Evolutionary conservation across 108 stramenopile species (phyloP), one percentile per base, ranked within the genome.

Genomic region (Nitzschia putrida): DNA sequence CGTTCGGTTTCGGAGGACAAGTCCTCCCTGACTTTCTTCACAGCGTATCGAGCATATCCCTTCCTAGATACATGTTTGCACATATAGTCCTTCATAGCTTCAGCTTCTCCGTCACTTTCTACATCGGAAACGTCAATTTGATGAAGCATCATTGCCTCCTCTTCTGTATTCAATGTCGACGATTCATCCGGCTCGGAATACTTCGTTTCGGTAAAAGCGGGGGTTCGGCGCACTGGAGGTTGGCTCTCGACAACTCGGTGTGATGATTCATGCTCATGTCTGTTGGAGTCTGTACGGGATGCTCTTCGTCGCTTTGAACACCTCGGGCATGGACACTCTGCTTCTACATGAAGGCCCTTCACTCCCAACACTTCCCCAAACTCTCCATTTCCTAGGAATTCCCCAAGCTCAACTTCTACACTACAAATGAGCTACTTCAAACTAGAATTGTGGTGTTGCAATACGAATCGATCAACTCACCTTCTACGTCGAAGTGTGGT

Each of bases 21-120:
- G 59, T 56, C 80, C 65, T 21, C 59, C 11, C 44, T 53, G 47
- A 81, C 50, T 39, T 69, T 72, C 47, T 86, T 86, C 3, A 86
- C 49, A 13, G 85, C 85, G 68, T 86, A 85, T 18, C 84, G 57
- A 20, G 82, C 71, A 39, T 60, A 61, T 20, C 85, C 80, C 23
- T 74, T 54, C 14, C 85, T 79, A 24, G 76, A 44, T 59, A 81
- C 72, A 65, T 86, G 82, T 39, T 76, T 76, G 39, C 78, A 75
- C 85, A 86, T 83, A 43, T 83, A 83, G 1, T 73, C 82, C 57
- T 77, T 63, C 24, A 66, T 53, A 23, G 56, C 64, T 16, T 64
- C 61, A 16, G 18, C 64, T 61, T 85, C 81, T 7, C 63, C 67
- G 16, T 57, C 77, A 14, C 63, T 76, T 22, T 84, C 77, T 55